Conservation (phyloP, 371 early-diverging fungal species). For the Phascolomyces articulosus region DNA sequence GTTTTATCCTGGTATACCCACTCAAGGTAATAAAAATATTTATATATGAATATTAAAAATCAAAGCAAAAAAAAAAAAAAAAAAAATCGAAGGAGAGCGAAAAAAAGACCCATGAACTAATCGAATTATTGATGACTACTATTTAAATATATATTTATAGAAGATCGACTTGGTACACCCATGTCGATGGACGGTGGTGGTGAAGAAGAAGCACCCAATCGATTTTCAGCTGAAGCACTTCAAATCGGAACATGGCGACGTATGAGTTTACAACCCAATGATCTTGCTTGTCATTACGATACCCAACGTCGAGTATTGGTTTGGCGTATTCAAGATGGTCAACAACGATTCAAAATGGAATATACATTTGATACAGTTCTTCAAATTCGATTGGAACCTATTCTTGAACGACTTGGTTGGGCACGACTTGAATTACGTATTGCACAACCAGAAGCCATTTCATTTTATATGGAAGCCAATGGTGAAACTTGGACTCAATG, state of each 20-base stretch:
- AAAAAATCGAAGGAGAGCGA: background rate
- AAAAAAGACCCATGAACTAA: background rate
- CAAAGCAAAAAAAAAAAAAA: background rate
- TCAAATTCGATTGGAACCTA: conserved; percentile 51
- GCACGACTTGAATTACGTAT: conserved; percentile 34
- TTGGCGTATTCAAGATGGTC: conserved; percentile 72
- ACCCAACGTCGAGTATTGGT: conserved; percentile 53
- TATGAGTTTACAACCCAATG: conserved; percentile 54
- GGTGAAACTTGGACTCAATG: conserved; percentile 63
- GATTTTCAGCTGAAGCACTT: conserved; percentile 61
- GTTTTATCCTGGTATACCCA: background rate
- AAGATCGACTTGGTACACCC: conserved; percentile 27
- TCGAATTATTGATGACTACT: background rate
- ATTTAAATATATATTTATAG: background rate
- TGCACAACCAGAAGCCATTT: conserved; percentile 33
- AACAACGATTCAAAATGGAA: conserved; percentile 73
- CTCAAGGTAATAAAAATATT: background rate
- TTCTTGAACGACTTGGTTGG: conserved; percentile 35
- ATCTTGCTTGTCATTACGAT: conserved; percentile 65
- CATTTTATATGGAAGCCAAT: conserved; percentile 63
- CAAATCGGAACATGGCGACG: conserved; percentile 83
- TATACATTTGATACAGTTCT: conserved; percentile 59
- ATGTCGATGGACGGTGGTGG: conserved; percentile 25
- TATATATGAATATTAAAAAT: background rate
- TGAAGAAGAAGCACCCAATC: conserved; percentile 14